A percentile compares a stretch with the other conserved stretches of the same genome.
These are phyloP conservation scores for Exserohilum rostratum DNA, from an alignment of 2,329 filamentous ascomycete genomes.

Conservation along the genomic window DNA sequence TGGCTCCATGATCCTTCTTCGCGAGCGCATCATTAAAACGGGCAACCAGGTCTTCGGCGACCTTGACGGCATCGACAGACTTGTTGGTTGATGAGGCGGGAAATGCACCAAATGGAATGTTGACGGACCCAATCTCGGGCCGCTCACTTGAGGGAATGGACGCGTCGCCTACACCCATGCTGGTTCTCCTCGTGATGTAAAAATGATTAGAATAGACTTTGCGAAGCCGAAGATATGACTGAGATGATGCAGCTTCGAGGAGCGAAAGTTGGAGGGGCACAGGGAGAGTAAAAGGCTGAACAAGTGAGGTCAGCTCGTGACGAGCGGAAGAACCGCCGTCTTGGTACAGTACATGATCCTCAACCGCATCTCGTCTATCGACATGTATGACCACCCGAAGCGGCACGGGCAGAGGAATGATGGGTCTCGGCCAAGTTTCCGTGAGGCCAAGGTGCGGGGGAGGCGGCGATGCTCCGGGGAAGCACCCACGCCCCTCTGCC, in stretches of 20 bases:
- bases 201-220: not conserved
- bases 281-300: not conserved
- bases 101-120: conserved; percentile 57
- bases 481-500: not conserved
- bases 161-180: conserved; percentile 32
- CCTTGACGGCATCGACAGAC: conserved; percentile 45
- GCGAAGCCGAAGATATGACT: not conserved
- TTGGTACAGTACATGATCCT: conserved; percentile 3
- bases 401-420: not conserved
- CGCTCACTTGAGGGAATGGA: conserved; percentile 51
- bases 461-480: conserved; percentile 11
- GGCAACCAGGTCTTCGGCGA: conserved; percentile 49
- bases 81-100: conserved; percentile 40
- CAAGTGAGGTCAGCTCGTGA: not conserved
- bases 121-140: conserved; percentile 61
- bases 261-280: not conserved
- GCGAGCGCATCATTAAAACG: conserved; percentile 52
- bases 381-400: not conserved
- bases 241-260: not conserved
- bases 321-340: conserved; percentile 5
- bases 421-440: conserved; percentile 19
- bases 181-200: not conserved
- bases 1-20: conserved; percentile 40
- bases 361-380: conserved; percentile 4
- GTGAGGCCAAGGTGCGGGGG: conserved; percentile 12